Base-by-base conservation (phyloP, 2,329 filamentous ascomycete species). In the Triangularia setosa region DNA sequence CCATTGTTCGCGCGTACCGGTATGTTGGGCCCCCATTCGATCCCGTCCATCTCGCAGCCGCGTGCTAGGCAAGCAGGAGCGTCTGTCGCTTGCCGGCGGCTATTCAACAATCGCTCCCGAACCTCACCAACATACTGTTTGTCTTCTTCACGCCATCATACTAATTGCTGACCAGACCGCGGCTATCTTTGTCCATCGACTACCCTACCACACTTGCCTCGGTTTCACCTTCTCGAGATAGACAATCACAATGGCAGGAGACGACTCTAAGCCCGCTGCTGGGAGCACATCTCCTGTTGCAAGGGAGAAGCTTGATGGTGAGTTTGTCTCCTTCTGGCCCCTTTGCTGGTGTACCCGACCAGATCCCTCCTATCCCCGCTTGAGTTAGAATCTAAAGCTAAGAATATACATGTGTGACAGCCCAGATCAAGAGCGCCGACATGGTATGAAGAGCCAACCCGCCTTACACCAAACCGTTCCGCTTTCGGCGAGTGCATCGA, bases 341-440 rank as follows among this genome's bases (percentile, higher is more conserved):
- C 58, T n/a, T n/a, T 57, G 28, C 24, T 25, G 16, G 18, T 16
- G 16, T n/a, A 12, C 23, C 52, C 16, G 3, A 24, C 24, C 21
- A 54, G 11, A 24, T 21, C 52, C 23, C 24, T 52, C 35, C n/a
- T 4, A 25, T 54, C 21, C 23, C 21, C 52, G 21, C 52, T 25
- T 24, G 21, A 27, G 18, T 48, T 48, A n/a, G 9, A 21, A n/a
- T 28, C 8, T 23, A 61, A 57, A 48, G 64, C 69, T 71, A 64
- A 71, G 27, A 35, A 44, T 44, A 60, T 65, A 53, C n/a, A 30
- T 25, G 23, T 55, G 52, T 5, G 30, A 71, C 72, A 99, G 95
- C 92, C 68, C 93, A 97, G 81, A 89, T 99, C 79, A 99, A 99
- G 84, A 97, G 93, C 72, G 94, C 92, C 65, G 95, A 99, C 77